A percentile compares a stretch with the other conserved stretches of the same genome.
These are phyloP conservation scores for Pelagomonas calceolata DNA, from an alignment of 108 stramenopile genomes.

Conservation along the genomic window DNA sequence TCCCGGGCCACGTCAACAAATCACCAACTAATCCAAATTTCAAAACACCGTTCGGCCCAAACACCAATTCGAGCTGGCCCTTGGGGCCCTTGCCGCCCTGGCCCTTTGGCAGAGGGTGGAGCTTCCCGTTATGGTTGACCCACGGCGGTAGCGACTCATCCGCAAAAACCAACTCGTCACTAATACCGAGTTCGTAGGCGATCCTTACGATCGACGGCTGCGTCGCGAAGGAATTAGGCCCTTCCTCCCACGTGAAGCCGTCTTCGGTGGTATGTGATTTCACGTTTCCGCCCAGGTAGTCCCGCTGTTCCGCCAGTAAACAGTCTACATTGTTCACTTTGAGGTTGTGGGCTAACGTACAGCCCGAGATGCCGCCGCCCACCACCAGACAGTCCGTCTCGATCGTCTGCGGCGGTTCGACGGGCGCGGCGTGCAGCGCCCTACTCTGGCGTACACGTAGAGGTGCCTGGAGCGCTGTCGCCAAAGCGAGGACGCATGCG, in stretches of 20 bases:
- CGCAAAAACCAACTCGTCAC: constrained; percentile 79
- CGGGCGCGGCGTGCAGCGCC: too few species aligned
- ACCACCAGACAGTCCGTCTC: constrained; percentile 68
- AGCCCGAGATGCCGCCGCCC: constrained; percentile 81
- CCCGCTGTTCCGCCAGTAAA: constrained; percentile 63
- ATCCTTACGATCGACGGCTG: constrained; percentile 73
- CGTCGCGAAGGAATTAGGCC: constrained; percentile 84
- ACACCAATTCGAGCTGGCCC: constrained; percentile 66
- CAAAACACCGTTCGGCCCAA: constrained; percentile 61
- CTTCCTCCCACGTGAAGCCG: constrained; percentile 83
- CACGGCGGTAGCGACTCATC: constrained; percentile 67
- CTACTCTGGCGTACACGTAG: too few species aligned
- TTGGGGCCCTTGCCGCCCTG: constrained; percentile 62
- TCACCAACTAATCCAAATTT: constrained; percentile 62
- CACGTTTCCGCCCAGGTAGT: constrained; percentile 85
- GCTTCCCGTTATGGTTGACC: constrained; percentile 50
- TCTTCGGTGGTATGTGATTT: constrained; percentile 58
- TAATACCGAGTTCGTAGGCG: constrained; percentile 73
- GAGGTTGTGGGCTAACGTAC: constrained; percentile 65
- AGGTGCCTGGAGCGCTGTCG: too few species aligned
- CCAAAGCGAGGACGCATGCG: too few species aligned
- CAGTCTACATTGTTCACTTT: constrained; percentile 42
- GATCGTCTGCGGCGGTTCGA: too few species aligned
- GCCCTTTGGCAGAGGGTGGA: constrained; percentile 83
- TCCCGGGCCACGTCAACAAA: constrained; percentile 78